These are phyloP conservation scores for Diospyros kaki DNA, from an alignment of 148 eudicot genomes.

Conservation along the genomic window DNA sequence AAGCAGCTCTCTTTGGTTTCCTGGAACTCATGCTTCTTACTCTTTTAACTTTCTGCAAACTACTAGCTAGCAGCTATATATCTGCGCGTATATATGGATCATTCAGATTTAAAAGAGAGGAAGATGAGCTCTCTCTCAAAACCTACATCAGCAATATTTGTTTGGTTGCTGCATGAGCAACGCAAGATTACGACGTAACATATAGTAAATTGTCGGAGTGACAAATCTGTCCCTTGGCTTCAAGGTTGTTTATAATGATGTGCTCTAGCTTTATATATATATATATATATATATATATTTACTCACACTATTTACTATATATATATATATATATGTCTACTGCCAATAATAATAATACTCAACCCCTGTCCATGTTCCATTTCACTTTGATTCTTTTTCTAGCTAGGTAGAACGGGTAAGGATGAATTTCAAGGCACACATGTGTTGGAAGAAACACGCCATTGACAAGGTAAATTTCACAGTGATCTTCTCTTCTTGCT, in stretches of 20 bases:
- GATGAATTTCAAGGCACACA: no score
- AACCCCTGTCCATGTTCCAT: no score
- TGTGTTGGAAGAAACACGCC: no score
- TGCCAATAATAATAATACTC: no score
- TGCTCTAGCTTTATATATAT: no score
- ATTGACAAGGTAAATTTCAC: no score
- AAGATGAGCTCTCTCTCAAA: conserved; percentile 12
- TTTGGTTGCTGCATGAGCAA: conserved; percentile 24
- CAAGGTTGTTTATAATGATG: not conserved
- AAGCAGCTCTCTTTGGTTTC: conserved; percentile 33
- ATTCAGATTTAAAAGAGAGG: not conserved
- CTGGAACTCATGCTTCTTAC: conserved; percentile 26
- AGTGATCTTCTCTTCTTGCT: no score
- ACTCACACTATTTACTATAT: no score
- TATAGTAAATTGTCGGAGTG: not conserved
- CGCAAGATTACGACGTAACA: conserved; percentile 19
- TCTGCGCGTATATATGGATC: not conserved
- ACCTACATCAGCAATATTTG: conserved; percentile 4
- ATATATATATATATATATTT: no score
- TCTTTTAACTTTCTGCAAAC: not conserved
- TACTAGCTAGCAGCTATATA: not conserved
- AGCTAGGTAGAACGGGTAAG: no score
- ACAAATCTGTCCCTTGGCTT: not conserved
- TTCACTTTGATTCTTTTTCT: no score
- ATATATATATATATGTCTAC: no score